A percentile compares a stretch with the other conserved stretches of the same genome.
Conservation (phyloP, 768 basidiomycete genomes). For the Astraeus odoratus region DNA sequence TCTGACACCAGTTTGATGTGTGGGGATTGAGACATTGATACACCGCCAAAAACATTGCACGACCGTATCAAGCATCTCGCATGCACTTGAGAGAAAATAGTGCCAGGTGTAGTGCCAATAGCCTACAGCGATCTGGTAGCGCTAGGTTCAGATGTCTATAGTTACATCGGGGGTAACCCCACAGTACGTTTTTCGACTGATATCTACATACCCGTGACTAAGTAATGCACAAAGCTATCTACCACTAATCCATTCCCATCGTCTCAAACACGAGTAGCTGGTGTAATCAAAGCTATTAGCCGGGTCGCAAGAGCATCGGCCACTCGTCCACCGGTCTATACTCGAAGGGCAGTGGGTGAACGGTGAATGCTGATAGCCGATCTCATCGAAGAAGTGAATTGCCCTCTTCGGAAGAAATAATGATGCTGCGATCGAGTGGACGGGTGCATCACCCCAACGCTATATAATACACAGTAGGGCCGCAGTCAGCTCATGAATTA, state of each 20-base stretch:
- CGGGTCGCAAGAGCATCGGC: conserved; percentile 22
- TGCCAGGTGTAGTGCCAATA: too few species aligned
- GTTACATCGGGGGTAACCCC: too few species aligned
- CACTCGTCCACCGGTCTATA: conserved; percentile 14
- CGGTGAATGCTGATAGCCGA: conserved; percentile 39
- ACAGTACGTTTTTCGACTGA: too few species aligned
- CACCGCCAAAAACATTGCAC: too few species aligned
- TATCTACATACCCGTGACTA: too few species aligned
- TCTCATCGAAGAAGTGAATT: conserved; percentile 93
- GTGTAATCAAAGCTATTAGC: conserved; percentile 20
- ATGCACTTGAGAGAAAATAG: too few species aligned
- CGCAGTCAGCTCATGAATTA: background rate
- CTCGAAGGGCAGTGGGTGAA: conserved; percentile 21
- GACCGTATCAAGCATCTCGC: too few species aligned
- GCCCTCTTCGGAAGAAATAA: conserved; percentile 83
- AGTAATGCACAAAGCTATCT: too few species aligned
- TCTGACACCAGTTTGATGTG: too few species aligned
- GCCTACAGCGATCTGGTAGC: too few species aligned
- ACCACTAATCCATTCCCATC: conserved; percentile 16
- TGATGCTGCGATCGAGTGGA: conserved; percentile 88
- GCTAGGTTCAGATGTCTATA: too few species aligned
- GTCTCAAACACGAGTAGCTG: conserved; percentile 20
- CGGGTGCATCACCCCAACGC: conserved; percentile 93
- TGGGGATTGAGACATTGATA: too few species aligned
- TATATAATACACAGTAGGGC: conserved; percentile 21